Base-by-base conservation (phyloP, 1,284 basidiomycete genomes). In the Pholiota adiposa region DNA sequence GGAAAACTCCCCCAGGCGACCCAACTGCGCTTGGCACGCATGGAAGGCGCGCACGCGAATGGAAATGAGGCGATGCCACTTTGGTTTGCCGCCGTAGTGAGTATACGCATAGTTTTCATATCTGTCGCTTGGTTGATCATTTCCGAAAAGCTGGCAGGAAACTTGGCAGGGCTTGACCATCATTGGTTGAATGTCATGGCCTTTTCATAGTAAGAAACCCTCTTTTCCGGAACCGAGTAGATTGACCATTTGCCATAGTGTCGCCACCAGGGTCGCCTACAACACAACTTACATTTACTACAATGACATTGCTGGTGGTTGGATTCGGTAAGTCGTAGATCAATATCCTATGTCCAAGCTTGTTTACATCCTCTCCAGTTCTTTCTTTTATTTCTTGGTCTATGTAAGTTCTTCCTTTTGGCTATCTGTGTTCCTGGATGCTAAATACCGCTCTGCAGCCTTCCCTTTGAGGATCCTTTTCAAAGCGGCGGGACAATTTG, bases 1-100 rank as follows among this genome's bases (percentile, higher is more conserved):
- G 57, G 61, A 53, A 54, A 67, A 67, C 36, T 76, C 7, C 59
- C 72, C 1, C 60, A 71, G 2, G 66, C 70, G 1, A 33, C 73
- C 2, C 68, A 68, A 14, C 70, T 69, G 6, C 69, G 66, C 2
- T 66, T 72, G 4, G 62, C 70, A 51, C 70, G 75, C 18, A 73
- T 78, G 73, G 75, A 77, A 54, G 77, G 72, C 12, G 75, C 77
- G 5, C 77, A 79, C 58, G 56, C 74, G 70, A 79, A 79, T 49
- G 77, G 76, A 9, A 69, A 69, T 50, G 77, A 79, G 63, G 65
- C 62, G 8, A 69, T 76, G 54, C 73, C 77, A 2, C 63, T 78
- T 14, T 79, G 76, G 76, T 64, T 70, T 52, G 72, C 73, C n/a
- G 77, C 77, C 14, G 68, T 77, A 25, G 66, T 78, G 49, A 59